Percentiles rank a stretch among this genome's conserved stretches.
Evolutionary conservation across 495 filamentous ascomycete genomes (phyloP).

Genomic region (Platismatia glauca): DNA sequence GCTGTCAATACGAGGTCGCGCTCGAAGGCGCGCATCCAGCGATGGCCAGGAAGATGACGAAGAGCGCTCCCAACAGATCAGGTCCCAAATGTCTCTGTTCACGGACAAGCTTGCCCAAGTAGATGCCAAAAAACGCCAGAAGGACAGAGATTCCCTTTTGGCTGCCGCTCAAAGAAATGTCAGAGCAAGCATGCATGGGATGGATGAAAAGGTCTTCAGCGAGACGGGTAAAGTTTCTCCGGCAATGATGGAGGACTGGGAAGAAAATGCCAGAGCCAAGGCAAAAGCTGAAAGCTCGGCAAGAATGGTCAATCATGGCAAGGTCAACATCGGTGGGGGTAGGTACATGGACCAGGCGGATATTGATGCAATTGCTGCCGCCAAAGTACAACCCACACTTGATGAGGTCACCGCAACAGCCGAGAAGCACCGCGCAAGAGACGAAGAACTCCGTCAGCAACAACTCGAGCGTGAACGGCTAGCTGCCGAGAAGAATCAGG

Average conservation of each 20-base stretch:
- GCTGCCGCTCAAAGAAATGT: conserved; percentile 80
- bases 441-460: conserved; percentile 48
- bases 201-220: conserved; percentile 69
- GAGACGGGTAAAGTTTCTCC: conserved; percentile 71
- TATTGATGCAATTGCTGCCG: conserved; percentile 70
- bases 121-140: conserved; percentile 63
- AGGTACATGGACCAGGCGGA: conserved; percentile 70
- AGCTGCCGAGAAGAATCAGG: conserved; percentile 41
- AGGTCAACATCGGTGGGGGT: conserved; percentile 72
- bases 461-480: conserved; percentile 41
- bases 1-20: conserved; percentile 44
- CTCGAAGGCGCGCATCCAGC: conserved; percentile 58
- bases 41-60: conserved; percentile 61
- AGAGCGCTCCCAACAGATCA: conserved; percentile 59
- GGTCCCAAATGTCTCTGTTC: conserved; percentile 71
- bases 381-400: conserved; percentile 78
- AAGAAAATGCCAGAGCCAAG: conserved; percentile 58
- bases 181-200: conserved; percentile 59
- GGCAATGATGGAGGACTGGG: conserved; percentile 65
- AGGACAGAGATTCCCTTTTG: conserved; percentile 65
- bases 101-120: conserved; percentile 57
- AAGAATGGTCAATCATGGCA: conserved; percentile 46
- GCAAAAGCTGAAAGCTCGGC: conserved; percentile 57
- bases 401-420: conserved; percentile 77
- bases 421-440: conserved; percentile 54